Evolutionary conservation across 2,329 filamentous ascomycete species (phyloP).

Genomic region (Aspergillus tanneri): DNA sequence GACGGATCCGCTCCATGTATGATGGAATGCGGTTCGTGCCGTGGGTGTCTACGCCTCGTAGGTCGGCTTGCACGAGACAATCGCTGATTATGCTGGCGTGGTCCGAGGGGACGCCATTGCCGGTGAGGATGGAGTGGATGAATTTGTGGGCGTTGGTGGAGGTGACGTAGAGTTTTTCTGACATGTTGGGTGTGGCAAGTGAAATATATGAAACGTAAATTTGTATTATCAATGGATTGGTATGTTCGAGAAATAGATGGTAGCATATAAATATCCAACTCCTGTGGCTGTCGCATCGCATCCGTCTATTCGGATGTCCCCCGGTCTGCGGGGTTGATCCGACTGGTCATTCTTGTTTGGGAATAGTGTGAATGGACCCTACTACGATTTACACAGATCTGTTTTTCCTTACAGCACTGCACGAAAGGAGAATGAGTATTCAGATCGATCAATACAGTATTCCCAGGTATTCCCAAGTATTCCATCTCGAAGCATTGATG

Average conservation of each 20-base stretch:
- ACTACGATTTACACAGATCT: no score
- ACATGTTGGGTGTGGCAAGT: not conserved
- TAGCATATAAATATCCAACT: no score
- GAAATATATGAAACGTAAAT: no score
- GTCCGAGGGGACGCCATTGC: constrained; percentile 56
- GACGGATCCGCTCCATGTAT: constrained; percentile 70
- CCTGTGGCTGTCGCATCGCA: not conserved
- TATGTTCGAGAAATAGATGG: not conserved
- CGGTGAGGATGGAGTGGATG: constrained; percentile 28
- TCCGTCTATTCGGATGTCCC: not conserved
- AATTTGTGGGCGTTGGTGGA: constrained; percentile 22
- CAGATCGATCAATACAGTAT: not conserved
- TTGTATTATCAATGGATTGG: no score
- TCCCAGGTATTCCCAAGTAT: no score
- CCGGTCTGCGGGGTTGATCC: no score
- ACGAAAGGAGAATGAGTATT: not conserved
- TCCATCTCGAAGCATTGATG: no score
- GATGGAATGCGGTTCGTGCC: constrained; percentile 75
- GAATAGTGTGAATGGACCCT: no score
- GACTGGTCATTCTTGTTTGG: no score
- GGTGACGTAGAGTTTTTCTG: constrained; percentile 13
- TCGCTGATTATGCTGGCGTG: constrained; percentile 65
- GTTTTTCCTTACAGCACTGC: no score
- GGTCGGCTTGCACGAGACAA: constrained; percentile 70
- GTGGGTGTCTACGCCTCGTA: constrained; percentile 77